phyloP scores from a whole-genome alignment of 306 rosid species.

The Quercus glauca region DNA sequence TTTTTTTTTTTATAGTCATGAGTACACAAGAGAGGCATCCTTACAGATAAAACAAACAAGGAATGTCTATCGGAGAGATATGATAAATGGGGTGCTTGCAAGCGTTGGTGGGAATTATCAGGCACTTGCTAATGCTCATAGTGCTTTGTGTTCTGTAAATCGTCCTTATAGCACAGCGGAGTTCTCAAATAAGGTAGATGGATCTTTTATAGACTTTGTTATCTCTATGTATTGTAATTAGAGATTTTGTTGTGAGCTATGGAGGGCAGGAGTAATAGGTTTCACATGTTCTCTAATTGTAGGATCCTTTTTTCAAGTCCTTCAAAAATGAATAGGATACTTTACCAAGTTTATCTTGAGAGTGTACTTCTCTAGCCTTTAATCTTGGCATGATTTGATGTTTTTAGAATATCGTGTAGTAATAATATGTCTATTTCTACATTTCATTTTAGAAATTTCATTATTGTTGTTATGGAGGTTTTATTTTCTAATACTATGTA shows the following conservation, averaged over 20 bases:
- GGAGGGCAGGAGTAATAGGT: neutral
- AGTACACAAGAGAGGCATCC: slow-evolving; percentile 36
- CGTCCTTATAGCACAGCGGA: slow-evolving; percentile 43
- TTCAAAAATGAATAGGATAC: neutral
- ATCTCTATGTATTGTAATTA: neutral
- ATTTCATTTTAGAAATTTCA: slow-evolving; percentile 11
- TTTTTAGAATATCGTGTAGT: neutral
- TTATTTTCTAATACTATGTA: slow-evolving; percentile 1
- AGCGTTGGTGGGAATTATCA: slow-evolving; percentile 17
- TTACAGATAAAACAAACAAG: slow-evolving; percentile 24
- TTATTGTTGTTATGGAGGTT: slow-evolving; percentile 21
- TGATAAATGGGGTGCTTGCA: slow-evolving; percentile 15
- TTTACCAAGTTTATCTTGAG: neutral
- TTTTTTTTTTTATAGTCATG: slow-evolving; percentile 1
- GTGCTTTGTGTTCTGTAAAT: slow-evolving; percentile 26
- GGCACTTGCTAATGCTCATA: slow-evolving; percentile 21
- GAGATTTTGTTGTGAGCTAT: neutral
- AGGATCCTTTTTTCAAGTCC: neutral
- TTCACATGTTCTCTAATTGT: neutral
- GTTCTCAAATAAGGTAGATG: slow-evolving; percentile 53
- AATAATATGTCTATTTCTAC: neutral
- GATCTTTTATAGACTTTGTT: slow-evolving; percentile 8
- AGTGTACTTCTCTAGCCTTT: neutral
- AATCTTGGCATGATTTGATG: neutral
- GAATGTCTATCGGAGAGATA: slow-evolving; percentile 23